Evolutionary conservation across 306 rosid species (phyloP).

Genomic region (Herpetospermum pedunculosum): DNA sequence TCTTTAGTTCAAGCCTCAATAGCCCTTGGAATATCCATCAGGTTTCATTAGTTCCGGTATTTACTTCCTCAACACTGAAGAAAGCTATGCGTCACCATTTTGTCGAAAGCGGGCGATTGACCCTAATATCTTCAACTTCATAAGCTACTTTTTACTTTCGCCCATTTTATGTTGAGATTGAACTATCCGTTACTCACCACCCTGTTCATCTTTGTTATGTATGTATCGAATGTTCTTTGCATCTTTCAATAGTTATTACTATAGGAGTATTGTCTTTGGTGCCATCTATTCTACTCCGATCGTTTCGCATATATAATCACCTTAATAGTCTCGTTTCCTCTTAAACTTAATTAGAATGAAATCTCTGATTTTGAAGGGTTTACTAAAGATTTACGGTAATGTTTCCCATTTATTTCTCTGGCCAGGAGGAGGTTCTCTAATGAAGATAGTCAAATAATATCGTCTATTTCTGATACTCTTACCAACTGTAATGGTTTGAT

Average conservation of each 20-base stretch:
- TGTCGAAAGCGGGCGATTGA: background rate
- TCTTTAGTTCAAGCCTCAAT: background rate
- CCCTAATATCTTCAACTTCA: background rate
- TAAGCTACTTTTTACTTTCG: background rate
- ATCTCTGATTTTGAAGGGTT: background rate
- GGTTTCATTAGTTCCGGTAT: background rate
- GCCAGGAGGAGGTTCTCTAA: background rate
- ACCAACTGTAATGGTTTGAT: background rate
- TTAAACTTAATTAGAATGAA: background rate
- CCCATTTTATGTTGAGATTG: conserved; percentile 1
- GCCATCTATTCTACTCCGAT: background rate
- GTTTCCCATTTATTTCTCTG: background rate
- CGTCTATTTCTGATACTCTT: background rate
- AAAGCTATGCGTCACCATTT: background rate
- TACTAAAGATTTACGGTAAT: background rate
- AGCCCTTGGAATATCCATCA: background rate
- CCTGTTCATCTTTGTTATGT: background rate
- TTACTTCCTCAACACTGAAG: background rate
- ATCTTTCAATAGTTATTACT: background rate
- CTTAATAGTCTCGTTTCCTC: background rate
- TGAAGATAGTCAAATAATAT: background rate
- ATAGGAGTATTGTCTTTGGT: background rate
- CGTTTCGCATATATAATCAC: background rate
- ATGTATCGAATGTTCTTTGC: background rate
- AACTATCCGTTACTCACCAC: background rate